Evolutionary conservation across 306 rosid genomes (phyloP).

Genomic region (Prunus dulcis): DNA sequence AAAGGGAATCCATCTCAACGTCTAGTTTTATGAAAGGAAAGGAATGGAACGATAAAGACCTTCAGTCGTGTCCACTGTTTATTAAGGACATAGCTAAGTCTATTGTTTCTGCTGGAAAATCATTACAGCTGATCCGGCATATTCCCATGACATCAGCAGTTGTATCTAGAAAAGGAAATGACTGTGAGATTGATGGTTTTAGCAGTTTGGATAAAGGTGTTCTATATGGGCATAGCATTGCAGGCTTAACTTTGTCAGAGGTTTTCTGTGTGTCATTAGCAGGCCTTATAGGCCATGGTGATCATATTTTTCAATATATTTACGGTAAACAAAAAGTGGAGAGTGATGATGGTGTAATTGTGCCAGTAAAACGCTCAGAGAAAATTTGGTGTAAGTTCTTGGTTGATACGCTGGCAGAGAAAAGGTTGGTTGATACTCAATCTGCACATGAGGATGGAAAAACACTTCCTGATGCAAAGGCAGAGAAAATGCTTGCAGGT

Average conservation of each 20-base stretch:
- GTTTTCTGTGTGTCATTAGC: conserved; percentile 74
- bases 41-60: conserved; percentile 38
- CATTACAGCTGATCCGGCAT: conserved; percentile 85
- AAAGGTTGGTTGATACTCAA: conserved; percentile 38
- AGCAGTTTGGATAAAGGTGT: conserved; percentile 34
- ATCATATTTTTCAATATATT: conserved; percentile 62
- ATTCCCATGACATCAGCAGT: conserved; percentile 41
- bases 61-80: conserved; percentile 71
- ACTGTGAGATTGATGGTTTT: conserved; percentile 42
- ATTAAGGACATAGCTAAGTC: conserved; percentile 76
- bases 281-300: conserved; percentile 84
- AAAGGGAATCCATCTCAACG: conserved; percentile 45
- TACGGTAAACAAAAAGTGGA: conserved; percentile 37
- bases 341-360: conserved; percentile 28
- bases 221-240: conserved; percentile 43
- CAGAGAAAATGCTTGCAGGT: conserved; percentile 33
- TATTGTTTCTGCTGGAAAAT: conserved; percentile 88
- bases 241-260: conserved; percentile 78
- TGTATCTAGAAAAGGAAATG: conserved; percentile 44
- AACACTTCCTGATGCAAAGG: conserved; percentile 15
- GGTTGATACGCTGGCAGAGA: conserved; percentile 55
- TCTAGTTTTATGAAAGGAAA: conserved; percentile 51
- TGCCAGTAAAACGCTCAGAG: conserved; percentile 41
- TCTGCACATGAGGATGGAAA: conserved; percentile 33
- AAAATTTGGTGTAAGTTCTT: conserved; percentile 74